Evolutionary conservation across 371 early-diverging fungal species (phyloP).

Genomic region (Catenaria anguillulae): DNA sequence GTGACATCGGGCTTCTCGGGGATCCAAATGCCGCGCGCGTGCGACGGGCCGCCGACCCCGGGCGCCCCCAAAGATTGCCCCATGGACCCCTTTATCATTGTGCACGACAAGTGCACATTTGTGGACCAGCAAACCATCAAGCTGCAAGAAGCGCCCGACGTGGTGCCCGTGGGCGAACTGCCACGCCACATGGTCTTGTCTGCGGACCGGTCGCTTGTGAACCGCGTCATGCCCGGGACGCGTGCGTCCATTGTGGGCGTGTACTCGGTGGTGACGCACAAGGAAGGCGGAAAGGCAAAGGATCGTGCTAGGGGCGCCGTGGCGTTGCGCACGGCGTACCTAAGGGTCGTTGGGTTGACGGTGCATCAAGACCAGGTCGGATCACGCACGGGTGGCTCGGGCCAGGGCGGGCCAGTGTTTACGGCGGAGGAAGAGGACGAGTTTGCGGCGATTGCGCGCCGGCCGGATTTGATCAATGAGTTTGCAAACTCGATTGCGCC

Average conservation of each 20-base stretch:
- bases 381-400: too few species aligned
- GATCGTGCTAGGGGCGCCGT: slow-evolving; percentile 1
- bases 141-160: slow-evolving; percentile 95
- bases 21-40: slow-evolving; percentile 69
- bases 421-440: slow-evolving; percentile 76
- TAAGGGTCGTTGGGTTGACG: slow-evolving; percentile 71
- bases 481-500: slow-evolving; percentile 96
- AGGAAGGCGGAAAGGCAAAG: not conserved
- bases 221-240: slow-evolving; percentile 95
- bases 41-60: slow-evolving; percentile 57
- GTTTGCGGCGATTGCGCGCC: slow-evolving; percentile 64
- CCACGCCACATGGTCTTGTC: slow-evolving; percentile 94
- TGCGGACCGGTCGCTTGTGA: slow-evolving; percentile 67
- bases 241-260: slow-evolving; percentile 94
- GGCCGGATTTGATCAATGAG: slow-evolving; percentile 57
- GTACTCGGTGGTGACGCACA: slow-evolving; percentile 37
- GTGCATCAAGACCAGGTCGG: slow-evolving; percentile 95
- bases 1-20: slow-evolving; percentile 92
- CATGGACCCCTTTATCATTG: slow-evolving; percentile 82
- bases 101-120: slow-evolving; percentile 89
- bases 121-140: slow-evolving; percentile 96
- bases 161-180: slow-evolving; percentile 92
- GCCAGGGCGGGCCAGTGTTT: slow-evolving; percentile 31
- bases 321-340: slow-evolving; percentile 68
- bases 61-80: slow-evolving; percentile 66